A percentile compares a stretch with the other conserved stretches of the same genome.
Conservation (phyloP, 495 filamentous ascomycete genomes). For the Trichoderma asperelloides region DNA sequence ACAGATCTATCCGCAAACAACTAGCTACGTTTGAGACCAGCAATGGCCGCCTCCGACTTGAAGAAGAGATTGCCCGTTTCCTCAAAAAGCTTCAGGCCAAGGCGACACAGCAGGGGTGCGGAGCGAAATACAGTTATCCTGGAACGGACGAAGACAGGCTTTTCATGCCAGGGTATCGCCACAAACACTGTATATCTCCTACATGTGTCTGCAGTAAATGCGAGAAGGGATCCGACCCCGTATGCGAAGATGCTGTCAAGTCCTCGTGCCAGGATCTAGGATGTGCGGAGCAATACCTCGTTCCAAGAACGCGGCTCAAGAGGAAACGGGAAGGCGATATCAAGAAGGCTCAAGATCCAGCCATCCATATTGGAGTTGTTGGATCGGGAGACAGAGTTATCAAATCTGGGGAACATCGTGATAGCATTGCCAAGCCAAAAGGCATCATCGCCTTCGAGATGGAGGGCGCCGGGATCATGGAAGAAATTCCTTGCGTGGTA, state of each 20-base stretch:
- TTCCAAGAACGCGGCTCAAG: conserved; percentile 5
- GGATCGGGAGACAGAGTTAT: conserved; percentile 23
- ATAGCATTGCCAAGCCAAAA: conserved; percentile 12
- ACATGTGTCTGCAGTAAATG: neutral
- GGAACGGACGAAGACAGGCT: conserved; percentile 21
- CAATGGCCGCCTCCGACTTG: conserved; percentile 13
- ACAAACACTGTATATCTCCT: conserved; percentile 18
- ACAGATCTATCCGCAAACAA: conserved; percentile 22
- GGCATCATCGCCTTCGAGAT: conserved; percentile 33
- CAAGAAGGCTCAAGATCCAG: neutral
- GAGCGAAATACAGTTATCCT: conserved; percentile 14
- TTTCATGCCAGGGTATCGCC: conserved; percentile 21
- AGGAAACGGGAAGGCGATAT: neutral
- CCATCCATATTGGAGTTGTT: conserved; percentile 1
- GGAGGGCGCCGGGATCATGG: conserved; percentile 34
- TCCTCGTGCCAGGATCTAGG: conserved; percentile 13
- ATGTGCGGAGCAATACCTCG: conserved; percentile 12
- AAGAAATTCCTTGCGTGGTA: conserved; percentile 24
- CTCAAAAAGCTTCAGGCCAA: conserved; percentile 13
- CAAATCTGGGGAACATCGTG: conserved; percentile 19
- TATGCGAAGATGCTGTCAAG: conserved; percentile 9
- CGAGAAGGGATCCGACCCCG: neutral
- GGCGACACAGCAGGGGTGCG: neutral
- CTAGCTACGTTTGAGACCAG: conserved; percentile 15
- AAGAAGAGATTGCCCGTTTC: conserved; percentile 9